Evolutionary conservation across 176 grass and related monocot species (phyloP).

Genomic region (Triticum turgidum): DNA sequence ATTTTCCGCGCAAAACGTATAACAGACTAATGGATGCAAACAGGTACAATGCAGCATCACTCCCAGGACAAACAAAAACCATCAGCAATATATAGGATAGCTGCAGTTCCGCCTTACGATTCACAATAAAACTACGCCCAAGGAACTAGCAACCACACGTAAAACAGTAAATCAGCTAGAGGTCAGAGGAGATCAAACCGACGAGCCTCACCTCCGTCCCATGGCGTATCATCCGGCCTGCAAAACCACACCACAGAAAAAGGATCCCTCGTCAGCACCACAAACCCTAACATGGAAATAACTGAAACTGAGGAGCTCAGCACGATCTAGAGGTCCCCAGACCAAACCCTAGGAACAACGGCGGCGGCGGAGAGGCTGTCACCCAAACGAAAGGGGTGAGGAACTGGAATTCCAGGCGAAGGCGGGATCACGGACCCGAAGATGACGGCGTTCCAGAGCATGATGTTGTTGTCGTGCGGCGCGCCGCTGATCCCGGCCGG

Average conservation of each 20-base stretch:
- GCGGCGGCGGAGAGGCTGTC: not conserved
- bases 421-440: conserved; percentile 55
- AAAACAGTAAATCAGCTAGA: not conserved
- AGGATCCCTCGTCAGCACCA: conserved; percentile 18
- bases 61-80: not conserved
- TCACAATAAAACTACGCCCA: not conserved
- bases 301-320: not conserved
- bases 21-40: not conserved
- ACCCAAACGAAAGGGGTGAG: not conserved
- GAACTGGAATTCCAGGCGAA: not conserved
- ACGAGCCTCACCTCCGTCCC: conserved; percentile 83
- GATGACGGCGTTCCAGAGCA: conserved; percentile 99
- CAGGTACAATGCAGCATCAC: not conserved
- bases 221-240: conserved; percentile 96
- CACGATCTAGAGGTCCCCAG: conserved; percentile 14
- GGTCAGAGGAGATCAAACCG: conserved; percentile 17
- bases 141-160: not conserved
- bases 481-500: conserved; percentile 93
- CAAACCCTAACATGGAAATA: not conserved
- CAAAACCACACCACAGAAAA: conserved; percentile 11
- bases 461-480: conserved; percentile 97
- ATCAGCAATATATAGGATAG: not conserved
- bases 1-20: not conserved
- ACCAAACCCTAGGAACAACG: not conserved
- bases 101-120: not conserved